Evolutionary conservation across 169 alveolate species (phyloP), one percentile per base, ranked within the genome.

Genomic region (Plasmodium cynomolgi): DNA sequence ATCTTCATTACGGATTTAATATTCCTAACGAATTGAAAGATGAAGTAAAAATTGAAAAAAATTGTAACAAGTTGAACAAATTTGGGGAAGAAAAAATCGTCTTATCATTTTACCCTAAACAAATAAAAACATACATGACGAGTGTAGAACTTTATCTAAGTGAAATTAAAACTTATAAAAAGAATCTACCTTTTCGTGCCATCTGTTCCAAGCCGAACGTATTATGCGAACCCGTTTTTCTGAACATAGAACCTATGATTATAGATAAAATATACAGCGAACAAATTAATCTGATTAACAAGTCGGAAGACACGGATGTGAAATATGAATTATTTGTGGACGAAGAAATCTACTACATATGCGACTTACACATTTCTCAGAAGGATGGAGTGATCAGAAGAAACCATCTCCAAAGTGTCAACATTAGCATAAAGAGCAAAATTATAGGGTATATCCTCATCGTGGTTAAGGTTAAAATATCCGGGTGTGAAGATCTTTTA

Each of bases 241-340:
- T 86, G 6, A 86, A 86, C 23, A 50, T 86, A 50, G 93, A 86
- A 75, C 62, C 83, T 33, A 86, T 86, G 77, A 44, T 86, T 50
- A 86, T 86, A 54, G 93, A 86, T 77, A 75, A 86, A 86, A 56
- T 54, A 37, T 86, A 86, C 71, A 54, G n/a, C 26, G 81, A 86
- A 86, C 56, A 71, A 86, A 37, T 86, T 75, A 86, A 77, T 37
- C 56, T 86, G 1, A 62, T 86, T 44, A 86, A 86, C 68, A 33
- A 86, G 26, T 86, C 93, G 13, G 82, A 86, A 86, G 31, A 75
- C 41, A 41, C 71, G 5, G 93, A 86, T 86, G 50, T 54, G 41
- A 86, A 75, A 56, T 86, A 86, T 86, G 93, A 86, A 86, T 68
- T 86, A 33, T 54, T 86, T 41, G 26, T 86, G 41, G 93, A 86